phyloP scores from a whole-genome alignment of 164 flowering plant species.

The Berberis thunbergii region DNA sequence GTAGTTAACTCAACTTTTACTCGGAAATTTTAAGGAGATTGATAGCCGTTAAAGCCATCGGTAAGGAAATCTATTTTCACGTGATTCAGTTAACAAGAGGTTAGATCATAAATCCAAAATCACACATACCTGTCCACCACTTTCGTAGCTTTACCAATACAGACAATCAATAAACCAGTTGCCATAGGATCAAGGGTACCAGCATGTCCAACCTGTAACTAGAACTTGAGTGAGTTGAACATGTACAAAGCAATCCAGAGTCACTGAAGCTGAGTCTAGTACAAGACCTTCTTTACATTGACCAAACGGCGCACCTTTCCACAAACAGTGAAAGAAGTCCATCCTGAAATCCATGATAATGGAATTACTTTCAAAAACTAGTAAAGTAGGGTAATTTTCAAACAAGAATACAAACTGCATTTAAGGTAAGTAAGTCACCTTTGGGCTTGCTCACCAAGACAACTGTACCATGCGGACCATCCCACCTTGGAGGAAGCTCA shows the following conservation, averaged over 20 bases:
- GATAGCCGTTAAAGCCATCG: too few relatives aligned
- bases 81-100: neutral
- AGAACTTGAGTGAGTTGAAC: neutral
- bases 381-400: neutral
- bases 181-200: constrained; percentile 99
- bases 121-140: constrained; percentile 68
- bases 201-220: constrained; percentile 87
- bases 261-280: constrained; percentile 4
- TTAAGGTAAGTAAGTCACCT: constrained; percentile 33
- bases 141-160: constrained; percentile 96
- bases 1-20: too few relatives aligned
- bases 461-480: constrained; percentile 71
- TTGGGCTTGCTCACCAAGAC: constrained; percentile 89
- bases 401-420: neutral
- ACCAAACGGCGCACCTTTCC: constrained; percentile 90
- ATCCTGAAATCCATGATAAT: constrained; percentile 45
- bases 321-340: constrained; percentile 99
- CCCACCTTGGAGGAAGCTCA: constrained; percentile 84
- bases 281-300: constrained; percentile 77
- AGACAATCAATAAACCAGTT: constrained; percentile 90
- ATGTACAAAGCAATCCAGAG: neutral
- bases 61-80: too few relatives aligned
- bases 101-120: neutral
- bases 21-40: too few relatives aligned
- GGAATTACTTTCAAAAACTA: neutral